A percentile compares a stretch with the other conserved stretches of the same genome.
phyloP scores from a whole-genome alignment of 2,329 filamentous ascomycete species.

The Sclerotinia spermophila region DNA sequence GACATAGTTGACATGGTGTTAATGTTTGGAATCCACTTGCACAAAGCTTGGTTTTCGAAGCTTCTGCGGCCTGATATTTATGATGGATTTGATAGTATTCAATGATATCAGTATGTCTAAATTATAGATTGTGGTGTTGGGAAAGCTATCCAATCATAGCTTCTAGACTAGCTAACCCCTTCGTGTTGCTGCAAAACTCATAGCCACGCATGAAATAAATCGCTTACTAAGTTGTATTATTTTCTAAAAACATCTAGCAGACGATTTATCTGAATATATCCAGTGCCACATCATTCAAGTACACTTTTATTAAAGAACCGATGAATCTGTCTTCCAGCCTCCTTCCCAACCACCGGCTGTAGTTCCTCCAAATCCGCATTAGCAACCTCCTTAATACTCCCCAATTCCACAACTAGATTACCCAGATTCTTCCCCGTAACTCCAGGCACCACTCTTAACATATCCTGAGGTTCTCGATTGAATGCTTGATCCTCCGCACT shows the following conservation, averaged over 20 bases:
- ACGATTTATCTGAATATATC: background rate
- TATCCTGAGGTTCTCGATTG: constrained; percentile 83
- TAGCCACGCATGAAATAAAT: background rate
- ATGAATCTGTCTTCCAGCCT: constrained; percentile 71
- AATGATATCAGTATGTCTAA: background rate
- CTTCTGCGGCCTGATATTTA: background rate
- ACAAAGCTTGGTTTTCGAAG: background rate
- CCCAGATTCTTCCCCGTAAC: constrained; percentile 76
- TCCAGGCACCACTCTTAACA: constrained; percentile 81
- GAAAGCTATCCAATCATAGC: too few relatives aligned
- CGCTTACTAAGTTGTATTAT: background rate
- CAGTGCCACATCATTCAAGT: constrained; percentile 24
- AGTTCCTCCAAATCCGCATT: constrained; percentile 79
- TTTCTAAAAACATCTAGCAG: background rate
- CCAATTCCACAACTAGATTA: constrained; percentile 66
- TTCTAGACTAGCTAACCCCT: background rate
- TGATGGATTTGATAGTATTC: background rate
- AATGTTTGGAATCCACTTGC: background rate
- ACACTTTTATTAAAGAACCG: constrained; percentile 67
- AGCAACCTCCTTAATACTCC: constrained; percentile 76
- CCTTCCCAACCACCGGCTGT: constrained; percentile 69
- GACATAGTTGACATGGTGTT: background rate
- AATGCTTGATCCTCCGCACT: constrained; percentile 67
- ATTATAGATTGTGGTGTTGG: background rate
- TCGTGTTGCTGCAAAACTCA: background rate